Evolutionary conservation across 352 stramenopile species (phyloP).

Genomic region (Pythium diclinum): DNA sequence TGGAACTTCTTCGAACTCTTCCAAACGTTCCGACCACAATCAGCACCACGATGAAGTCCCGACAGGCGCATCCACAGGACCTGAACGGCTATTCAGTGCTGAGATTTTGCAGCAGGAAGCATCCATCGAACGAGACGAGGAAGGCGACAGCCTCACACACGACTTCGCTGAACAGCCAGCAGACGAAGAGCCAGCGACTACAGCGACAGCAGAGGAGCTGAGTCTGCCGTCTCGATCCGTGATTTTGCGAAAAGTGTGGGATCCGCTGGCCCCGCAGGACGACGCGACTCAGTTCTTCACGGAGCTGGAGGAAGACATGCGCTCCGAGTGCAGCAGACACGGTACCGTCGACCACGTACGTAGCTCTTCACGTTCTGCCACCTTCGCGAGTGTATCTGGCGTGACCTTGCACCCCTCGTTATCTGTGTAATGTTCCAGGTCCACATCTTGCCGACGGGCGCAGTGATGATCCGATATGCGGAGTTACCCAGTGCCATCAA

Average conservation of each 20-base stretch:
- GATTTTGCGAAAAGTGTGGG: conserved; percentile 59
- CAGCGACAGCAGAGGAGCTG: not conserved
- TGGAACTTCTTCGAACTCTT: not conserved
- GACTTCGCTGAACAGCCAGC: not conserved
- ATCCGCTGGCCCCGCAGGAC: conserved; percentile 48
- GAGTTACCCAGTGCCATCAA: conserved; percentile 52
- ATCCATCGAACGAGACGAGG: not conserved
- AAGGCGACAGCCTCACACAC: not conserved
- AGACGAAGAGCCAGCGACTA: not conserved
- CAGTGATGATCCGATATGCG: conserved; percentile 60
- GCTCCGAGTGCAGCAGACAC: conserved; percentile 64
- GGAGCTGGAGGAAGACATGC: conserved; percentile 81
- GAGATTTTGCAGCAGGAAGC: conserved; percentile 2
- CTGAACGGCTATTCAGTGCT: not conserved
- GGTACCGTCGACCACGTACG: conserved; percentile 54
- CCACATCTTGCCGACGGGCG: conserved; percentile 58
- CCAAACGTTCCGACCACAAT: not conserved
- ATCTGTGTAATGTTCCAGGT: conserved; percentile 29
- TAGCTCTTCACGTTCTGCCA: no score
- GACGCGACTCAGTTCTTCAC: conserved; percentile 52
- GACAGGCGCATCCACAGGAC: not conserved
- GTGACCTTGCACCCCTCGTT: no score
- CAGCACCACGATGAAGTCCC: not conserved
- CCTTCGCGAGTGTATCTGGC: no score
- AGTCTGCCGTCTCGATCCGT: conserved; percentile 58